Evolutionary conservation across 73 alveolate species (phyloP).

Genomic region (Strombidium stylifer): DNA sequence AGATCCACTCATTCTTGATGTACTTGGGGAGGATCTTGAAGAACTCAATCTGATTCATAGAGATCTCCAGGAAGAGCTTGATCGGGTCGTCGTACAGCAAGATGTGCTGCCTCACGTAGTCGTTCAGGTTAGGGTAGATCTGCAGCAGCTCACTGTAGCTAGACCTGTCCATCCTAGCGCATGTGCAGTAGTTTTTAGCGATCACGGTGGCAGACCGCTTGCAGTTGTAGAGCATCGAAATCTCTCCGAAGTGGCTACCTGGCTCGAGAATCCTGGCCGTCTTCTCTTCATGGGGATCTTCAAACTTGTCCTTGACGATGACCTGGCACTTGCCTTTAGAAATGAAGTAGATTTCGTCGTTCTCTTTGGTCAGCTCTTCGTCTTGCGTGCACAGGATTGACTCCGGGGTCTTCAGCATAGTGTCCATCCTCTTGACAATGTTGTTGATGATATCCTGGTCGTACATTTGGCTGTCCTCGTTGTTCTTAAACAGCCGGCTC

Average conservation of each 20-base stretch:
- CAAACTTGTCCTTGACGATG: constrained; percentile 14
- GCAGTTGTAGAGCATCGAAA: constrained; percentile 37
- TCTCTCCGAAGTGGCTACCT: constrained; percentile 59
- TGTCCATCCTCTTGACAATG: constrained; percentile 26
- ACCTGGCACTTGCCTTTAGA: constrained; percentile 64
- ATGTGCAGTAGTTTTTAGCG: constrained; percentile 43
- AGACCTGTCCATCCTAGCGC: constrained; percentile 9
- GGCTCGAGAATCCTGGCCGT: constrained; percentile 19
- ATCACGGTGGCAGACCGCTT: constrained; percentile 47
- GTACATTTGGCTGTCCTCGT: neutral
- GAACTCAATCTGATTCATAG: constrained; percentile 16
- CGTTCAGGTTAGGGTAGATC: constrained; percentile 10
- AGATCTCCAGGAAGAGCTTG: constrained; percentile 38
- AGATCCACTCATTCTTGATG: constrained; percentile 38
- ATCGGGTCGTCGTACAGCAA: constrained; percentile 34
- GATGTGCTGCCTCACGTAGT: neutral
- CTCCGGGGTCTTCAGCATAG: constrained; percentile 49
- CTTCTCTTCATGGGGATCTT: constrained; percentile 23
- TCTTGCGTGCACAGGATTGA: constrained; percentile 38
- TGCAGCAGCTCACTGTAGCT: constrained; percentile 16
- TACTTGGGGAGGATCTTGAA: neutral
- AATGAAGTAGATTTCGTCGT: constrained; percentile 35
- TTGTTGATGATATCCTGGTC: constrained; percentile 12
- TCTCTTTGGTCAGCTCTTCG: constrained; percentile 11
- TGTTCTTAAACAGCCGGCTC: neutral